Conservation (phyloP, 2,329 filamentous ascomycete species). For the Phoma sp. region DNA sequence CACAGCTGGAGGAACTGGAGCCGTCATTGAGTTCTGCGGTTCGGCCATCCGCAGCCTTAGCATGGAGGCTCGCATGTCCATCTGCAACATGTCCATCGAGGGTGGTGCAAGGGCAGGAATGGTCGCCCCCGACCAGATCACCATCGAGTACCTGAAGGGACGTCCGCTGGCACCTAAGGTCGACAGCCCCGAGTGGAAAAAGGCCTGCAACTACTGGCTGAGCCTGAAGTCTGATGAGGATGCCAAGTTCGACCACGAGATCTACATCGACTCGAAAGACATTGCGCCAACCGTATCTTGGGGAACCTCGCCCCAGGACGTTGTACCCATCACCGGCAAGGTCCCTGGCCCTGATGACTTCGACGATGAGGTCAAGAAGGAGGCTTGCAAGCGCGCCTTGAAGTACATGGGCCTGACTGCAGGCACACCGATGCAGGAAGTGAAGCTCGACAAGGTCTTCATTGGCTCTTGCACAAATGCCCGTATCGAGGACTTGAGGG, state of each 20-base stretch:
- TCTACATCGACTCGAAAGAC: slow-evolving; percentile 90
- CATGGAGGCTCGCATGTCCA: slow-evolving; percentile 98
- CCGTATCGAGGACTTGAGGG: slow-evolving; percentile 91
- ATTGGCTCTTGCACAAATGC: slow-evolving; percentile 98
- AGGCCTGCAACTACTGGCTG: slow-evolving; percentile 86
- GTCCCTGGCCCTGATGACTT: slow-evolving; percentile 93
- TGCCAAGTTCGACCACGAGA: slow-evolving; percentile 87
- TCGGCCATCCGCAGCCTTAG: slow-evolving; percentile 87
- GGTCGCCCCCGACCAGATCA: slow-evolving; percentile 92
- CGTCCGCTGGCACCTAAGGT: slow-evolving; percentile 85
- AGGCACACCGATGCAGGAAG: slow-evolving; percentile 90
- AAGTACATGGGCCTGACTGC: slow-evolving; percentile 95
- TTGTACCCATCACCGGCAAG: slow-evolving; percentile 89
- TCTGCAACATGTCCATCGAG: slow-evolving; percentile 99
- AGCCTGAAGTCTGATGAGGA: slow-evolving; percentile 83
- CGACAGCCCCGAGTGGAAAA: slow-evolving; percentile 87
- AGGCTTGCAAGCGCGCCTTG: slow-evolving; percentile 78
- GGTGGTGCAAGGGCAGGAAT: slow-evolving; percentile 93
- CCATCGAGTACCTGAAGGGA: slow-evolving; percentile 94
- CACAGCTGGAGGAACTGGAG: slow-evolving; percentile 91
- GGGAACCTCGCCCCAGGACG: slow-evolving; percentile 96
- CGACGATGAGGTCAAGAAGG: slow-evolving; percentile 77
- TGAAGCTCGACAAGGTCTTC: slow-evolving; percentile 92
- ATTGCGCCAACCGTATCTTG: slow-evolving; percentile 93
- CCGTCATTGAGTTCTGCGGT: slow-evolving; percentile 96